Evolutionary conservation across 768 basidiomycete genomes (phyloP).

Genomic region (Boletus huronensis): DNA sequence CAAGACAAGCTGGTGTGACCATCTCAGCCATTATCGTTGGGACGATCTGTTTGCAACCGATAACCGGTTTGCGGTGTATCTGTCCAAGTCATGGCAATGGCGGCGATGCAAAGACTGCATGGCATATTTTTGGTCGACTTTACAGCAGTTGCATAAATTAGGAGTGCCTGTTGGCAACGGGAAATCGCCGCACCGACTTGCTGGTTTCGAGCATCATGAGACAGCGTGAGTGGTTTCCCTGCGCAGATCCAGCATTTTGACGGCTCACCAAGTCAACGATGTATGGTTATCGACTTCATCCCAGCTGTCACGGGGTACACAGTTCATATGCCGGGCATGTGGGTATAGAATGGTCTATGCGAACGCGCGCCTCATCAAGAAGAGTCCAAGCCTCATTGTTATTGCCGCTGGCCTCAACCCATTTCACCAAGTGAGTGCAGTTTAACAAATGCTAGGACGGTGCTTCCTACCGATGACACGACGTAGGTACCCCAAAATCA

Average conservation of each 20-base stretch:
- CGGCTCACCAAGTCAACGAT: background rate
- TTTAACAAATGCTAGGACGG: background rate
- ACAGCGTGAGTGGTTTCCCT: conserved; percentile 5
- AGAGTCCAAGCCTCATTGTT: background rate
- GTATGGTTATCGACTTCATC: background rate
- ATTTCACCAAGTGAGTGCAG: background rate
- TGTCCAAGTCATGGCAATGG: too few relatives aligned
- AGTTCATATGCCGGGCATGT: background rate
- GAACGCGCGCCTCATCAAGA: background rate
- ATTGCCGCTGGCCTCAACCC: too few relatives aligned
- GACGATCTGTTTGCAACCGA: background rate
- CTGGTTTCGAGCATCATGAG: background rate
- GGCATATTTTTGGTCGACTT: background rate
- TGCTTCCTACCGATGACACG: background rate
- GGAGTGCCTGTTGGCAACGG: background rate
- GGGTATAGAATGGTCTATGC: background rate
- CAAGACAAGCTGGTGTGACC: background rate
- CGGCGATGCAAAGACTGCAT: background rate
- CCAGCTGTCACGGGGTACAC: background rate
- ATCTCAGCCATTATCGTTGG: too few relatives aligned
- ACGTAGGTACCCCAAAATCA: background rate
- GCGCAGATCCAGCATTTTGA: background rate
- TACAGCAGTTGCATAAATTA: background rate
- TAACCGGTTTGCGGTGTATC: background rate
- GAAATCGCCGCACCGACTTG: background rate